Conservation (phyloP, 1,284 basidiomycete genomes). For the Sporisorium iseilematis-ciliati region DNA sequence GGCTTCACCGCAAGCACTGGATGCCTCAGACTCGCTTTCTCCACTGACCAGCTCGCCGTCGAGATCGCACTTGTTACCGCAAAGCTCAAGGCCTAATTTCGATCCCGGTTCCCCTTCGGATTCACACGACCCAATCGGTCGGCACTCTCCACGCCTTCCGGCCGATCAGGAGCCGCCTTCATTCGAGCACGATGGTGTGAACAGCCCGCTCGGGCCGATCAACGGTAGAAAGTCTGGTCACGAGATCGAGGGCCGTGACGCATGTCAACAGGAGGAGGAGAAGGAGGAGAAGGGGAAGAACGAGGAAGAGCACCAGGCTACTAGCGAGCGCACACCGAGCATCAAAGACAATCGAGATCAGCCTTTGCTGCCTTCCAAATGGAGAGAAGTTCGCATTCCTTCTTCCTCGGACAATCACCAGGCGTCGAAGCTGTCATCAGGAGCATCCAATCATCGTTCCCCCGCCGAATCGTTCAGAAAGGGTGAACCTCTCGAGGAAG, state of each 20-base stretch:
- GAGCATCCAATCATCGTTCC: neutral
- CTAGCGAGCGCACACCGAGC: no score
- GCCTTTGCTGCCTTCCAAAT: no score
- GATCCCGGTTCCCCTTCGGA: neutral
- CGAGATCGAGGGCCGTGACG: no score
- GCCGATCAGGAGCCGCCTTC: neutral
- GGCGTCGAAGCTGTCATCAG: neutral
- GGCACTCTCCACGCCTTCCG: neutral
- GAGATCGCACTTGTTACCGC: neutral
- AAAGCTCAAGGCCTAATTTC: neutral
- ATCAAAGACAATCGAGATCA: no score
- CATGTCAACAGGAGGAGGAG: no score
- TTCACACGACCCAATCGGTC: neutral
- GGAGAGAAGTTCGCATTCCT: neutral
- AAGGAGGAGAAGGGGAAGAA: no score
- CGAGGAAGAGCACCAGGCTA: no score
- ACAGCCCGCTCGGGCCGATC: no score
- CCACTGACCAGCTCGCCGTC: neutral
- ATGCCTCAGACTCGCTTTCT: neutral
- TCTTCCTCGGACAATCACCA: neutral
- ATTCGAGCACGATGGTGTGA: no score
- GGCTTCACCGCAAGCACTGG: neutral
- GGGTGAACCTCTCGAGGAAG: neutral
- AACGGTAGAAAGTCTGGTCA: no score
- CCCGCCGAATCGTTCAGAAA: neutral